phyloP scores from a whole-genome alignment of 2,329 filamentous ascomycete genomes.

The Epichloe festucae region DNA sequence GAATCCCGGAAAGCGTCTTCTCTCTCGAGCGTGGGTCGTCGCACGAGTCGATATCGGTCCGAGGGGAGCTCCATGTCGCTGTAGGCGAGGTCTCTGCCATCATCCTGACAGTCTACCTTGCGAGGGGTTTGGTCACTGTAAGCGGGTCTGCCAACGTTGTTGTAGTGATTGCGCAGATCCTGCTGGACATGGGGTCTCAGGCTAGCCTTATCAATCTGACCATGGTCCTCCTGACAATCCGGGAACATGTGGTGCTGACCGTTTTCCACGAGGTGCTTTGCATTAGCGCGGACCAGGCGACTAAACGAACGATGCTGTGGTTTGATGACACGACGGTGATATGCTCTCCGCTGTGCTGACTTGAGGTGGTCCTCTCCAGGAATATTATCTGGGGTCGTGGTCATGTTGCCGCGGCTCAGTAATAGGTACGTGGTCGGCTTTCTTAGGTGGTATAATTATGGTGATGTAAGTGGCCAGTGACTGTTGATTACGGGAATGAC shows the following conservation, averaged over 20 bases:
- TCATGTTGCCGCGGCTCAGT: background rate
- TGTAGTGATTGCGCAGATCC: constrained; percentile 5
- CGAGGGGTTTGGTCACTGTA: background rate
- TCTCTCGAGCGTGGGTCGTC: constrained; percentile 29
- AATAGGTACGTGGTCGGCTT: background rate
- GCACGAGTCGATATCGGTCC: constrained; percentile 20
- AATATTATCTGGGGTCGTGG: background rate
- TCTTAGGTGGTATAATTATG: background rate
- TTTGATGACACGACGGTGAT: constrained; percentile 2
- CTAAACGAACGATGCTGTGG: constrained; percentile 3
- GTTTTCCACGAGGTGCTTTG: constrained; percentile 17
- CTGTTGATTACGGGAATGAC: too few species aligned
- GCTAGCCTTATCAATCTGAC: constrained; percentile 11
- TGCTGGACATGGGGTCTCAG: constrained; percentile 7
- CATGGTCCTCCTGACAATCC: constrained; percentile 3
- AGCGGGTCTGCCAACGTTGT: background rate
- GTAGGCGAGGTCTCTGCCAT: constrained; percentile 23
- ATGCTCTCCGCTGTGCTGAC: background rate
- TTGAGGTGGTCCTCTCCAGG: background rate
- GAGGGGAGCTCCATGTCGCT: constrained; percentile 24
- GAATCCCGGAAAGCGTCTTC: constrained; percentile 34
- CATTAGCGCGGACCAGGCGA: constrained; percentile 19
- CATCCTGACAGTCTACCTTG: constrained; percentile 12
- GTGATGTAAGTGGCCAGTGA: too few species aligned
- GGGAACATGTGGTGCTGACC: constrained; percentile 5